Evolutionary conservation across 106 monocot species (phyloP), one percentile per base, ranked within the genome.

Genomic region (Chionographis japonica): DNA sequence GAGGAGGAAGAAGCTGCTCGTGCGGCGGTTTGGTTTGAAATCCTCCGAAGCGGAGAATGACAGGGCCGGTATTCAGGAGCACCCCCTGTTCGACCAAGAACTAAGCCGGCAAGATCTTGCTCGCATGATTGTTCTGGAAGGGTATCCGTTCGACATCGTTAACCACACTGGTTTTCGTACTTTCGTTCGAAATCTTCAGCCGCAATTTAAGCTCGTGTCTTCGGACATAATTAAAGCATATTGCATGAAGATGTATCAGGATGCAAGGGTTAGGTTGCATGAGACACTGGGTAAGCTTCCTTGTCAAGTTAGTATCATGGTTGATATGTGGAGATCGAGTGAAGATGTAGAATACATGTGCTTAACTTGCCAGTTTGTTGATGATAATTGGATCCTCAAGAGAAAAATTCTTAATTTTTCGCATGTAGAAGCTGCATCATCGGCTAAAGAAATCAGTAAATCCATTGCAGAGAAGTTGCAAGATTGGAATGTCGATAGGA

Each of bases 171-270:
- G 92, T 6, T 92, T 92, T 69, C 67, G 72, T 65, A 77, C 79
- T 55, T 92, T 92, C 27, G 72, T 92, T 2, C 74, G 80, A 51
- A 88, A 92, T 58, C 85, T 92, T 62, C 92, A 92, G 75, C 92
- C 92, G 1, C 88, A 71, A 38, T 92, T 92, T 58, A 80, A 78
- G 40, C 52, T 92, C 53, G 55, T 63, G 16, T 74, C 81, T 6
- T 71, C 72, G 52, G 87, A 88, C 4, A 55, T 66, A 6, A 58
- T 92, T 16, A 80, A 75, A 67, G 73, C 60, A 35, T 85, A 85
- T 71, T 88, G 92, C 85, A 70, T 80, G 72, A 82, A 61, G 49
- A 80, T 88, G 27, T 92, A 83, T 61, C 78, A 85, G 55, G 70
- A 57, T 56, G 68, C 68, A 54, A 85, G 69, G 59, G 55, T 65